Evolutionary conservation across 2,329 filamentous ascomycete genomes (phyloP), one percentile per base, ranked within the genome.

Genomic region (Diplodia sapinea): DNA sequence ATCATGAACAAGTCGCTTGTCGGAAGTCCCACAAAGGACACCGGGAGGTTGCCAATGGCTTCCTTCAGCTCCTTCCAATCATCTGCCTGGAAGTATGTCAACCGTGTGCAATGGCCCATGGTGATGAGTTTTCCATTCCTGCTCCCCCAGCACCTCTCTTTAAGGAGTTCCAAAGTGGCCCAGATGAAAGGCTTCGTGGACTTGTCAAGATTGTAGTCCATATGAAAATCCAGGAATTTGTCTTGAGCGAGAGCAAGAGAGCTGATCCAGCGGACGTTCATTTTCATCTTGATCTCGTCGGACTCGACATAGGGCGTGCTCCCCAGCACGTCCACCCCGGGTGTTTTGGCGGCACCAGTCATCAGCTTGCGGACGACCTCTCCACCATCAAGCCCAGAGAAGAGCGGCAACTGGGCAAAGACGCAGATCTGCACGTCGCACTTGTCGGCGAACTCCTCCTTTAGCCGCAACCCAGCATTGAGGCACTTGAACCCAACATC

Each of bases 1-100:
- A 91, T 91, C 88, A 92, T 92, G 77, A 88, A 91, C 3, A 91
- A 75, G 77, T 92, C 89, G 51, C 88, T 91, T 0, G 87, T 91
- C 0, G 90, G 89, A 7, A 92, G 78, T 0, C 89, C 90, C 9
- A 92, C 85, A 70, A 92, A 91, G 61, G 85, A 84, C 6, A 92
- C 79, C 0, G 89, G 87, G 3, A 92, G 80, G 0, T 79, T 75
- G 3, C 76, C 76, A 67, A 90, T 86, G 26, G 79, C 76, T 1
- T 76, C 71, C 2, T 79, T 82, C 11, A 92, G 76, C 7, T 73
- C 71, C 3, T 70, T 70, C 82, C 88, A 88, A 56, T 87, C 82
- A 0, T 79, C 74, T 1, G 80, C 71, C 0, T 73, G 72, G 69
- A 90, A 85, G 1, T 88, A 79, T 0, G 87, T 89, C 52, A 92